Evolutionary conservation across 306 rosid species (phyloP).

Genomic region (Medicago lupulina): DNA sequence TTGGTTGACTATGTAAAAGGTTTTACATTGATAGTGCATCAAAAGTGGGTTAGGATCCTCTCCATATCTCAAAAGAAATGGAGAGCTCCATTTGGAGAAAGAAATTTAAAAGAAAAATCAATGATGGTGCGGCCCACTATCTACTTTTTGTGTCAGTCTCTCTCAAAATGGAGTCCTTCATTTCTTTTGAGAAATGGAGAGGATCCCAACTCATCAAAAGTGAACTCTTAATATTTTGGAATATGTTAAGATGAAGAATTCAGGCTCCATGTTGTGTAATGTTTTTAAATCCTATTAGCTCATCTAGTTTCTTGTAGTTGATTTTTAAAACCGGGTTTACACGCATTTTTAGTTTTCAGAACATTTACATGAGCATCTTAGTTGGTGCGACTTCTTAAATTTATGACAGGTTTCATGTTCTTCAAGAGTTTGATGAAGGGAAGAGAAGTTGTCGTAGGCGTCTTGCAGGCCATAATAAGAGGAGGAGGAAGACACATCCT

Average conservation of each 20-base stretch:
- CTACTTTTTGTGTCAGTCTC: too few species aligned
- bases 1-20: not conserved
- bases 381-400: conserved; percentile 44
- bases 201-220: not conserved
- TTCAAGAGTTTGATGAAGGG: conserved; percentile 97
- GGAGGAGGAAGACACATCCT: conserved; percentile 89
- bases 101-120: too few species aligned
- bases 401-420: conserved; percentile 90
- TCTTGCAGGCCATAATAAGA: conserved; percentile 89
- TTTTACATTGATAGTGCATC: not conserved
- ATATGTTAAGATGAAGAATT: conserved; percentile 17
- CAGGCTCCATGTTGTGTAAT: too few species aligned
- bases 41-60: not conserved
- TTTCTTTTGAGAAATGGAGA: too few species aligned
- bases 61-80: too few species aligned
- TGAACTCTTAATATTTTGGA: not conserved
- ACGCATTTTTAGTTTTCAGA: conserved; percentile 30
- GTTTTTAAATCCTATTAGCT: too few species aligned
- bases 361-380: conserved; percentile 36
- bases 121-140: too few species aligned
- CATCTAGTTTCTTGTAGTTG: too few species aligned
- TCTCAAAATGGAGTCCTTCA: too few species aligned
- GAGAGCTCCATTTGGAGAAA: too few species aligned
- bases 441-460: conserved; percentile 98
- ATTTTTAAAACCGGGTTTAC: not conserved